Percentiles rank a stretch among this genome's conserved stretches.
Conservation (phyloP, 2,329 filamentous ascomycete genomes). For the Monilinia laxa region DNA sequence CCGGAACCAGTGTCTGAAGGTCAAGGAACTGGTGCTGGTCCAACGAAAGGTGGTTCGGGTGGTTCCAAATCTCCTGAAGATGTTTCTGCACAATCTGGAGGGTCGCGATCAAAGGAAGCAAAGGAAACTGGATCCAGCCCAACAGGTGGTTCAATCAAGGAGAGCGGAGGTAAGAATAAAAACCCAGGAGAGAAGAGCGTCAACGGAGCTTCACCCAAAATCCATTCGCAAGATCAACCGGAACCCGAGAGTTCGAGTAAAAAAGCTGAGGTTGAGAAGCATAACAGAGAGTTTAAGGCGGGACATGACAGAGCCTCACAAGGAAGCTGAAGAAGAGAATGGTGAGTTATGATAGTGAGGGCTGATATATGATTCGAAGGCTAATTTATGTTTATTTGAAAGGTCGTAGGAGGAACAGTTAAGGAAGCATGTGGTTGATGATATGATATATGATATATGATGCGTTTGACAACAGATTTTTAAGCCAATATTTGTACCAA, state of each 20-base stretch:
- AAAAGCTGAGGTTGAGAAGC: constrained; percentile 56
- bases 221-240: constrained; percentile 30
- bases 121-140: constrained; percentile 42
- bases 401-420: not conserved
- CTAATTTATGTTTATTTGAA: not conserved
- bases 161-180: constrained; percentile 33
- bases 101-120: constrained; percentile 44
- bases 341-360: constrained; percentile 31
- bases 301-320: constrained; percentile 50
- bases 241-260: constrained; percentile 44
- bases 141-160: constrained; percentile 34
- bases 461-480: not conserved
- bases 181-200: constrained; percentile 2
- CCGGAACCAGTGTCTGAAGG: constrained; percentile 45
- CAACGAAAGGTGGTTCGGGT: constrained; percentile 40
- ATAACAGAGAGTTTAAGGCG: constrained; percentile 58
- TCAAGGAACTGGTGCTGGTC: constrained; percentile 42
- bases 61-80: constrained; percentile 36
- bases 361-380: not conserved
- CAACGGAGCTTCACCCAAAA: constrained; percentile 27
- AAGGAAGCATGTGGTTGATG: not conserved
- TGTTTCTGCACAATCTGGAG: constrained; percentile 44
- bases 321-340: constrained; percentile 48
- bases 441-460: not conserved
- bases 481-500: not conserved